Evolutionary conservation across 2,329 filamentous ascomycete species (phyloP), one percentile per base, ranked within the genome.

Genomic region (Colletotrichum musae): DNA sequence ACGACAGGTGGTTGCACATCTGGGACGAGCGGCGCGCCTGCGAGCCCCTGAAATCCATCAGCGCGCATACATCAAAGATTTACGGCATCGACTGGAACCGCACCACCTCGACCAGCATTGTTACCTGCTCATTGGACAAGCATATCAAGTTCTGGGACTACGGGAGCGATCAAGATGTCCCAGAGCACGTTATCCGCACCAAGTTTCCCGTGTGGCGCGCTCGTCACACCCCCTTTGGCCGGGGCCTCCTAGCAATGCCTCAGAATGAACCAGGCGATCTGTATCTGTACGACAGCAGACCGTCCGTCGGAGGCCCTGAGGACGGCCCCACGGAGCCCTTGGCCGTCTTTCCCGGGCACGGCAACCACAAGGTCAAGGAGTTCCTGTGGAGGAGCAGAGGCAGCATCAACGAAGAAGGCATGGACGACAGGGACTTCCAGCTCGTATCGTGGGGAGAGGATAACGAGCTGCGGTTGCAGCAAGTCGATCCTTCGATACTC

Each of bases 31-130:
- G 95, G 57, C 93, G 92, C 76, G 90, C 94, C 1, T 92, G 92
- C 3, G 87, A 90, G 68, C 94, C 95, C 5, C 82, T 98, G 51
- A 91, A 91, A 70, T 95, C 94, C 16, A 97, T 98, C 71, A 91
- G 91, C 76, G 95, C 95, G 0, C 95, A 98, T 75, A 90, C 89
- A 39, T 97, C 94, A 45, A 98, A 97, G 80, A 97, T 98, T 69
- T 98, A 98, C 77, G 95, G 95, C 32, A 86, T 98, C 41, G 95
- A 98, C 80, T 98, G 95, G 95, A 97, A 97, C 77, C 89, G 95
- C 59, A 92, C 92, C 13, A 86, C 91, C 56, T 82, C 89, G 2
- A 91, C 89, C 10, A 91, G 90, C 43, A 85, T 98, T 58, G 90
- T 94, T 6, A 98, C 95, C 3, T 98, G 95, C 79, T 97, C 95